Evolutionary conservation across 2,329 filamentous ascomycete species (phyloP), one percentile per base, ranked within the genome.

Genomic region (Talaromyces sp.): DNA sequence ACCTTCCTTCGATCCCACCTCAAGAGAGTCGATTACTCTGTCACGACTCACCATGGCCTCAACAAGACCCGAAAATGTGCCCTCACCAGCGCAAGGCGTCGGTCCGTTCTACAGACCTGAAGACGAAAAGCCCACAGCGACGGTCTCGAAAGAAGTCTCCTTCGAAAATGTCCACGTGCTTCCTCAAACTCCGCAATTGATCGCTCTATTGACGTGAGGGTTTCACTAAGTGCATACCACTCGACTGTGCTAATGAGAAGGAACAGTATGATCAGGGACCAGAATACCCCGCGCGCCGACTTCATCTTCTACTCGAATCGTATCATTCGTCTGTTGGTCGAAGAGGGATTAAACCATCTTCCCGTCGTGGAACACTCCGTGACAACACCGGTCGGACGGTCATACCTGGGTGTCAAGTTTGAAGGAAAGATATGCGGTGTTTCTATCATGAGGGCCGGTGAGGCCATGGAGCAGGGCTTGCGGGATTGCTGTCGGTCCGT

Each of bases 271-370:
- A 98, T 99, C 74, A 89, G 95, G 70, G 92, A 96, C 77, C 91
- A 90, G 76, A 85, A 89, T 68, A 99, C 95, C 5, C 86, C 89
- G 62, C 90, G 95, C 64, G 95, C 92, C 66, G 95, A 99, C 77
- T 99, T 99, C 76, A 97, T 99, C 74, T 99, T 99, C 80, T 96
- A 98, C 81, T 96, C 93, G 48, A 99, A 99, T 79, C 88, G 95
- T 64, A 98, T 99, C 75, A 98, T 98, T 75, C 91, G 95, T 35
- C 84, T 99, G 46, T 84, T 99, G 6, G 95, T 99, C 44, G 95
- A 99, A 78, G 95, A 99, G 79, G 95, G 95, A 3, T 83, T 99
- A 61, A 99, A 99, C 77, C 95, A 99, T 76, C 85, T 99, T 46
- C 95, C 95, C 1, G 92, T 96, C 18, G 87, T 96, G 59, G 89